A percentile compares a stretch with the other conserved stretches of the same genome.
phyloP scores from a whole-genome alignment of 2,329 filamentous ascomycete genomes.

The Calonectria pseudoreteaudii region DNA sequence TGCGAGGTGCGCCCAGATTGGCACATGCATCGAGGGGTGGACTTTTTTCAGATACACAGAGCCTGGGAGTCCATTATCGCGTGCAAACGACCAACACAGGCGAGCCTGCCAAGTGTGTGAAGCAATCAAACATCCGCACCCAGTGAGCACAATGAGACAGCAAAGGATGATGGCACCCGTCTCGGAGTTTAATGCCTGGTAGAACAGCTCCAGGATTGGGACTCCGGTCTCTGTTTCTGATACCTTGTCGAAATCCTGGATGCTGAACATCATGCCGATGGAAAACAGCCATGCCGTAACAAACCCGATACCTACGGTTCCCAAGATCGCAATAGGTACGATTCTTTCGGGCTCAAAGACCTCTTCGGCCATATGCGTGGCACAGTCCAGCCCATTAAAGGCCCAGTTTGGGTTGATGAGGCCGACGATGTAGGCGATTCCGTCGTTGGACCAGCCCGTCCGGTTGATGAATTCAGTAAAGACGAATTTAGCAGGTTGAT shows the following conservation, averaged over 20 bases:
- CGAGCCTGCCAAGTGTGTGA: conserved; percentile 23
- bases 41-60: neutral
- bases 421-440: conserved; percentile 23
- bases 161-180: conserved; percentile 18
- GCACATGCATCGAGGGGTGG: conserved; percentile 3
- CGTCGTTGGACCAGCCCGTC: conserved; percentile 9
- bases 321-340: conserved; percentile 20
- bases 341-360: conserved; percentile 8
- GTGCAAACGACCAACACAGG: conserved; percentile 25
- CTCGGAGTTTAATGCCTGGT: conserved; percentile 7
- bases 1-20: conserved; percentile 1
- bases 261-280: conserved; percentile 26
- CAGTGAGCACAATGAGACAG: conserved; percentile 9
- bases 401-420: conserved; percentile 27
- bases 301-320: conserved; percentile 22
- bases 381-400: conserved; percentile 18
- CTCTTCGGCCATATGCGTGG: conserved; percentile 26
- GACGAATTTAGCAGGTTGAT: conserved; percentile 2
- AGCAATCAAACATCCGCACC: conserved; percentile 19
- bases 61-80: conserved; percentile 21
- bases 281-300: conserved; percentile 23
- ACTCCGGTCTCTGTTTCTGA: conserved; percentile 17
- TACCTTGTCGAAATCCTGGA: conserved; percentile 21
- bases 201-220: conserved; percentile 23
- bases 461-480: conserved; percentile 17